Base-by-base conservation (phyloP, 2,329 filamentous ascomycete species). In the Lizonia empirigonia region DNA sequence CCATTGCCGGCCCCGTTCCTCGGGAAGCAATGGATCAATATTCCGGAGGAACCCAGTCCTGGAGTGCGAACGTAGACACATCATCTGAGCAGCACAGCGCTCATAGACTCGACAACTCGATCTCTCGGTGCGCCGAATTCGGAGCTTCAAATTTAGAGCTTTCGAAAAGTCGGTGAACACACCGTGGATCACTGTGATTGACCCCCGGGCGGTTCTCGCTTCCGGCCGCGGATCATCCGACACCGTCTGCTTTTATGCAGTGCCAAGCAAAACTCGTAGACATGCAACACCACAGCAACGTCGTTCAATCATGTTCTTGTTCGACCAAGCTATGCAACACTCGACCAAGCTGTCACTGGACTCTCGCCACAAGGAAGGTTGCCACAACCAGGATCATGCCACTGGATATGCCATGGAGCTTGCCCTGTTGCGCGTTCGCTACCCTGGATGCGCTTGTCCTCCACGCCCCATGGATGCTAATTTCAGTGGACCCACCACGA, bases 291-390 rank as follows among this genome's bases (percentile, higher is more conserved):
- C 32, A 16, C 24, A 40, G 62, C 59, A 55, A 62, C 38, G 60
- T 59, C 60, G 64, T 59, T 64, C 64, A 66, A 60, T 58, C 15
- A 63, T 67, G 57, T 57, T 61, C 39, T 60, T 62, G 56, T 59
- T 63, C 65, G 59, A 57, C 62, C 35, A 22, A 47, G 54, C 52
- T 46, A 20, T 53, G 53, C 63, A 47, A 54, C 33, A 29, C 37
- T n/a, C 51, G 26, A 57, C 51, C 41, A 54, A 39, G 39, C 38
- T 39, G 40, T 42, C 48, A 44, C 44, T 50, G 35, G 44, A 53
- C 15, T 10, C 15, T 32, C 47, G 39, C 19, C n/a, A 19, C 10
- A 23, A 29, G 33, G 36, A 46, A 53, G 24, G 16, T 33, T 33
- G 1, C 30, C 33, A 27, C 23, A 36, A 37, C 8, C 40, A 27